Evolutionary conservation across 805 yeast species (phyloP).

Genomic region (Wickerhamiella azymoides): DNA sequence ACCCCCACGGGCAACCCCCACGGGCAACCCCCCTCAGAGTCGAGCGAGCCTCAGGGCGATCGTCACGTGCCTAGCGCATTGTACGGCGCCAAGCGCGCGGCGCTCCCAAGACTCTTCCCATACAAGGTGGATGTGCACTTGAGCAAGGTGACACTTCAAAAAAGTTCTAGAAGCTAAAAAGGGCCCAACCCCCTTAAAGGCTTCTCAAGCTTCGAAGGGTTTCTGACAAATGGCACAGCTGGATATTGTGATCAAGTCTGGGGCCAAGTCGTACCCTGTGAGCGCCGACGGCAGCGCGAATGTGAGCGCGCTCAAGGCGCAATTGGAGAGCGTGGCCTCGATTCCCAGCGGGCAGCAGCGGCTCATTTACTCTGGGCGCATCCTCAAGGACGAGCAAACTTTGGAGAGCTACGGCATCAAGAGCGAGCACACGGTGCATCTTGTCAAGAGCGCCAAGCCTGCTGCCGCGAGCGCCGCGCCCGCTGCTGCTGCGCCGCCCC

Average conservation of each 20-base stretch:
- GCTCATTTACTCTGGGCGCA: slow-evolving; percentile 85
- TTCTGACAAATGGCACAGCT: slow-evolving; percentile 8
- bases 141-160: no score
- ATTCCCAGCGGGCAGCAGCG: slow-evolving; percentile 73
- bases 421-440: slow-evolving; percentile 73
- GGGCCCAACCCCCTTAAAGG: background rate
- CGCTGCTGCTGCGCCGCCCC: slow-evolving; percentile 31
- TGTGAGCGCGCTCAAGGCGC: slow-evolving; percentile 54
- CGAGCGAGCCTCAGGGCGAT: no score
- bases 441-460: slow-evolving; percentile 60
- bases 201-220: background rate
- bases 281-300: slow-evolving; percentile 39
- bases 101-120: no score
- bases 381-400: slow-evolving; percentile 71
- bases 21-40: no score
- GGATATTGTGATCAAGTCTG: slow-evolving; percentile 29
- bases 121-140: no score
- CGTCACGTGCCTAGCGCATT: no score
- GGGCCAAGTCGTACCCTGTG: slow-evolving; percentile 68
- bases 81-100: no score
- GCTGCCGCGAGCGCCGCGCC: slow-evolving; percentile 19
- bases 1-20: no score
- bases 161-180: no score
- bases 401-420: slow-evolving; percentile 67
- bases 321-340: slow-evolving; percentile 45